Evolutionary conservation across 768 basidiomycete genomes (phyloP), one percentile per base, ranked within the genome.

Genomic region (Phylloporus sp.): DNA sequence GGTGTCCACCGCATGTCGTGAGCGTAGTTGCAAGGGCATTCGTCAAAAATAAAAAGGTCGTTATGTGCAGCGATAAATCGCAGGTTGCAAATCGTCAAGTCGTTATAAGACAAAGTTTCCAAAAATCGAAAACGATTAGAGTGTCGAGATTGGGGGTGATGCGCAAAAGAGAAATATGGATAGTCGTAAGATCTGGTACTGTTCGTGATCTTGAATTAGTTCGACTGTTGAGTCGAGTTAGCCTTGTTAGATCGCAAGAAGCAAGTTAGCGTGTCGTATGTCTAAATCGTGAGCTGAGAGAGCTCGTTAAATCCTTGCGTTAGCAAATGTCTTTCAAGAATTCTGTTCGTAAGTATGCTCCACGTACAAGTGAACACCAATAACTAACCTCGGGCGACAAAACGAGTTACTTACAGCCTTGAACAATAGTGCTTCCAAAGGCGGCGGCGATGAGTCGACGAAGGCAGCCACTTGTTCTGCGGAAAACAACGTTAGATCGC

Each of bases 11-110:
- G 61, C 54, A 48, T 65, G 52, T 66, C 64, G 68, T 61, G 68
- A 66, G 51, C 58, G 56, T 26, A 68, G 45, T 59, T 63, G 61
- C 59, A 65, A 52, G 35, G 69, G 61, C 66, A 70, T 69, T 58
- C 58, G 40, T 61, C 44, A 44, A 57, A 40, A 23, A 54, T 55
- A 41, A 49, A 50, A 45, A 55, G 39, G 20, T 53, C 58, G 67
- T 67, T 68, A 66, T 59, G 28, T 60, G 63, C 50, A 56, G 38
- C 6, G 27, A 52, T 45, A 58, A 52, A 52, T 45, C 51, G 61
- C 13, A 32, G 15, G 35, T 10, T 55, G 32, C 54, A 32, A 47
- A 31, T 62, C 57, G 65, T 68, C 45, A 41, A 57, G 40, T 58
- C 52, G 62, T 61, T 68, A 70, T 58, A 32, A 56, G 42, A 58